Conservation (phyloP, 2,329 filamentous ascomycete species). For the Beauveria brongniartii region DNA sequence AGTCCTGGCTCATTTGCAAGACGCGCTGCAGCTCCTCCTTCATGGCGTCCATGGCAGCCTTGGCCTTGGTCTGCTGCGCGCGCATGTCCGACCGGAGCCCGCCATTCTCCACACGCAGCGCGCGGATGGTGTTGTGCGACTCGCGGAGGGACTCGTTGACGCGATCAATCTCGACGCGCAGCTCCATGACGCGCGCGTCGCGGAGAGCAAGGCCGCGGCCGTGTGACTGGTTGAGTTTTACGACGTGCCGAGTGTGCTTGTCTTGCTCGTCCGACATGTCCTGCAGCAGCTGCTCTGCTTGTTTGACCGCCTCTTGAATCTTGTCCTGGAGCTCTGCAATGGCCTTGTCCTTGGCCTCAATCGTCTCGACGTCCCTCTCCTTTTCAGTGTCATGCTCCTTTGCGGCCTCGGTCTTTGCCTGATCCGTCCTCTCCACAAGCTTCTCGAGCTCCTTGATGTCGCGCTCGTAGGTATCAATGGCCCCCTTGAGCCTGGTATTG, state of each 20-base stretch:
- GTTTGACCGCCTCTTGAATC: slow-evolving; percentile 32
- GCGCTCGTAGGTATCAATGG: slow-evolving; percentile 43
- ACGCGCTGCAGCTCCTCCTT: slow-evolving; percentile 43
- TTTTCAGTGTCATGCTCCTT: slow-evolving; percentile 26
- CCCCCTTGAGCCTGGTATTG: slow-evolving; percentile 41
- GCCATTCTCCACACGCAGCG: slow-evolving; percentile 39
- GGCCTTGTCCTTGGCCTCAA: slow-evolving; percentile 28
- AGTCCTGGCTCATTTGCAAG: slow-evolving; percentile 37
- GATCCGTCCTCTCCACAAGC: slow-evolving; percentile 42
- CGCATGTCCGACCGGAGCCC: slow-evolving; percentile 28
- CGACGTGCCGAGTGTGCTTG: slow-evolving; percentile 24
- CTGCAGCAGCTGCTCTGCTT: slow-evolving; percentile 29
- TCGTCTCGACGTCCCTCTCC: slow-evolving; percentile 24
- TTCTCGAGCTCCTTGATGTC: slow-evolving; percentile 47
- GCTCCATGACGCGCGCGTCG: slow-evolving; percentile 41
- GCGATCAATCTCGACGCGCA: slow-evolving; percentile 40
- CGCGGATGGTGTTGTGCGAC: slow-evolving; percentile 38
- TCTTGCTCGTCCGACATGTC: slow-evolving; percentile 32
- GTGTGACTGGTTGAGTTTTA: slow-evolving; percentile 31
- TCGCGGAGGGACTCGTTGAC: slow-evolving; percentile 36
- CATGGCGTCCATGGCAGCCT: slow-evolving; percentile 40
- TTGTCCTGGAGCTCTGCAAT: slow-evolving; percentile 36
- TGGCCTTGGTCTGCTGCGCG: slow-evolving; percentile 32
- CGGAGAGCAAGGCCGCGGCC: slow-evolving; percentile 40
- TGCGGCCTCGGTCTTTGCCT: slow-evolving; percentile 22